Conservation (phyloP, 1,284 basidiomycete species). For the Microbotryum scabiosae region DNA sequence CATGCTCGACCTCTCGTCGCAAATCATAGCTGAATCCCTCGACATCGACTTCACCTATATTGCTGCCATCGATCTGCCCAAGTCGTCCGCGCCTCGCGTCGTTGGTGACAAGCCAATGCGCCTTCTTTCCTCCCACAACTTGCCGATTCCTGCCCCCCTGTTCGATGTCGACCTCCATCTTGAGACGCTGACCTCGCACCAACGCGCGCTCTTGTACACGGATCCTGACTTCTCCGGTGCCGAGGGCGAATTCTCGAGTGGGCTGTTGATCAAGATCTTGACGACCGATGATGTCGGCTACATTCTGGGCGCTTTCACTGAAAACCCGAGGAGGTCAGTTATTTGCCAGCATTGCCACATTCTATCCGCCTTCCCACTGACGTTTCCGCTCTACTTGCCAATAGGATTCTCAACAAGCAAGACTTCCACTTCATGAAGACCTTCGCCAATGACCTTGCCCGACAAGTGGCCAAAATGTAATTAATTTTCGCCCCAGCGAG, state of each 20-base stretch:
- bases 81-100: not conserved
- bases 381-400: too few relatives aligned
- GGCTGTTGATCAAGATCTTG: slow-evolving; percentile 19
- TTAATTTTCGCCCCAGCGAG: not conserved
- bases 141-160: slow-evolving; percentile 17
- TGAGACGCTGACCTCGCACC: slow-evolving; percentile 5
- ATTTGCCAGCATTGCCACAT: too few relatives aligned
- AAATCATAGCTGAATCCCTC: slow-evolving; percentile 23
- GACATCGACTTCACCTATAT: slow-evolving; percentile 25
- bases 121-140: slow-evolving; percentile 16
- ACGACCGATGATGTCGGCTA: slow-evolving; percentile 4
- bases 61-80: slow-evolving; percentile 1
- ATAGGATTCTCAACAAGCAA: slow-evolving; percentile 12
- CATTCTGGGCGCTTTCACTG: slow-evolving; percentile 19
- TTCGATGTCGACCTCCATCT: slow-evolving; percentile 19
- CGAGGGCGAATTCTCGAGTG: slow-evolving; percentile 18
- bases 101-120: slow-evolving; percentile 5
- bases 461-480: not conserved
- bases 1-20: slow-evolving; percentile 25
- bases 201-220: slow-evolving; percentile 13
- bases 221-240: slow-evolving; percentile 2
- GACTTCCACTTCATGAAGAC: slow-evolving; percentile 14
- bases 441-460: slow-evolving; percentile 14
- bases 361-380: too few relatives aligned
- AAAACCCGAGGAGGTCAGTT: slow-evolving; percentile 8